Conservation (phyloP, 2,329 filamentous ascomycete species). For the Ploettnerulaceae sp. region DNA sequence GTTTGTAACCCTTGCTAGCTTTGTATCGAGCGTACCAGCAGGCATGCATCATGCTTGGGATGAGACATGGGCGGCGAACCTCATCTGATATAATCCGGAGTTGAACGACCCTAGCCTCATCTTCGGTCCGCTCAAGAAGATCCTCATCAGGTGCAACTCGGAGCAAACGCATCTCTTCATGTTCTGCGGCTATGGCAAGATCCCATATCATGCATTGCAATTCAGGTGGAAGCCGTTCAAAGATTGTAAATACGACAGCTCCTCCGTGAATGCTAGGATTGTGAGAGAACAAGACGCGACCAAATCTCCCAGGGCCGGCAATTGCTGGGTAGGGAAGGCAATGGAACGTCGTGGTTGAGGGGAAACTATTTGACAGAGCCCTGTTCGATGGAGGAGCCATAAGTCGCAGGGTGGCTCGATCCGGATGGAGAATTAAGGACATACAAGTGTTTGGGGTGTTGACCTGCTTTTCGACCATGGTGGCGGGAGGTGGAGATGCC, state of each 20-base stretch:
- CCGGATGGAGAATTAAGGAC: no score
- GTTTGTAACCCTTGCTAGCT: conserved; percentile 3
- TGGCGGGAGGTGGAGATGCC: no score
- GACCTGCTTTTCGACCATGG: no score
- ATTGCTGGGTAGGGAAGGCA: background rate
- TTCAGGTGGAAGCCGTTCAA: background rate
- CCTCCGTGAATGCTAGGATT: background rate
- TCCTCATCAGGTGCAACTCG: background rate
- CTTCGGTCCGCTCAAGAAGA: background rate
- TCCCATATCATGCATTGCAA: background rate
- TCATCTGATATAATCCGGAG: conserved; percentile 4
- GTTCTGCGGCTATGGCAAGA: background rate
- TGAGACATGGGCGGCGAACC: background rate
- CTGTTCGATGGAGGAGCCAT: no score
- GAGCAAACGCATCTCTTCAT: conserved; percentile 7
- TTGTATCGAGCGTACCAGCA: conserved; percentile 2
- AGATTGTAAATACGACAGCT: background rate
- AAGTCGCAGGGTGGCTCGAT: no score
- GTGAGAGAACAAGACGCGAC: background rate
- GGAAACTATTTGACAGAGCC: no score
- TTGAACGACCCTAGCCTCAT: background rate
- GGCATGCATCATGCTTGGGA: conserved; percentile 5
- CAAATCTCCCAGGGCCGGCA: no score
- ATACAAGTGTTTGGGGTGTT: no score
- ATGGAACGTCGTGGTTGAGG: background rate